Base-by-base conservation (phyloP, 495 filamentous ascomycete species). In the Aspergillus indologenus region DNA sequence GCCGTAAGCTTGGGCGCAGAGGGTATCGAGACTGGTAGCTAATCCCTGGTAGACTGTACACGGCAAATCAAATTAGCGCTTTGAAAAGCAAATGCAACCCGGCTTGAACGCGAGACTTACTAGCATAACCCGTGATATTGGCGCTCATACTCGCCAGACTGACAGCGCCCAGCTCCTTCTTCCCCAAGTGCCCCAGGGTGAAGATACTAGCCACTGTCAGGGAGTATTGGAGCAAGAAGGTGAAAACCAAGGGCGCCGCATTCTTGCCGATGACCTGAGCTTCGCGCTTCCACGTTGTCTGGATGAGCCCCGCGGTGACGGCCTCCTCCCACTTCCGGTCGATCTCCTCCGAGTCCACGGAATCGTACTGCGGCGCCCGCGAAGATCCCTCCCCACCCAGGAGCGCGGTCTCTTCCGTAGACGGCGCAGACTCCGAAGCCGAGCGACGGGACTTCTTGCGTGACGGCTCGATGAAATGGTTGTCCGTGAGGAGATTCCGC, bases 271-370 rank as follows among this genome's bases (percentile, higher is more conserved):
- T 75, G 0, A 89, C 87, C 69, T 87, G 85, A 1, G 86, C 81
- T 75, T 96, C 91, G 58, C 90, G 82, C 63, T 85, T 84, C 89
- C 90, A 95, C 0, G 90, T 91, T 3, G 91, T 96, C 51, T 88
- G 84, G 60, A 95, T 89, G 58, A 80, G 75, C 8, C 90, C 89
- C 3, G 83, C 80, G 0, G 81, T 77, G 12, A 92, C 89, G 1
- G 90, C 89, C 42, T 88, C 86, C 56, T 91, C 87, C 91, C 91
- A 96, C 72, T 89, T 87, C 47, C 80, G 71, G 56, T 79, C 75
- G 43, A 79, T 75, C 45, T 78, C 75, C 17, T 77, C 71, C 4
- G 58, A 58, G 23, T 66, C 68, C 66, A 71, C 56, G 61, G 65
- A 57, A 75, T 71, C 31, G 58, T 74, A 58, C 17, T 42, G 71